Conservation (phyloP, 2,329 filamentous ascomycete genomes). For the Lasiodiplodia citricola region DNA sequence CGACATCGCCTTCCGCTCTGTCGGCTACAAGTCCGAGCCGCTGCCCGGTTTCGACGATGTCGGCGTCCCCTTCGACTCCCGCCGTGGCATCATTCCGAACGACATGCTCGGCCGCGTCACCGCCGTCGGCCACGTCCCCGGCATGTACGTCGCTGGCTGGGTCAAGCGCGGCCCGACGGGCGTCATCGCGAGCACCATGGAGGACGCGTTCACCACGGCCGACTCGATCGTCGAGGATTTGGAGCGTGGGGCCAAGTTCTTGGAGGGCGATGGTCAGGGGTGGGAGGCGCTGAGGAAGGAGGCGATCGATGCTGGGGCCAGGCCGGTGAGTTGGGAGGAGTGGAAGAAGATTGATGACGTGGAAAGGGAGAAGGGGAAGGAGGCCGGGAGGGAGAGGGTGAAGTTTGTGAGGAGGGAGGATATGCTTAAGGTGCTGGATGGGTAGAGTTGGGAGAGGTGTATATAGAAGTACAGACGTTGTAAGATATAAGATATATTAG, state of each 20-base stretch:
- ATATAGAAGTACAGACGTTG: neutral
- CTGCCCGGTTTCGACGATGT: slow-evolving; percentile 75
- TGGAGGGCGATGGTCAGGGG: slow-evolving; percentile 59
- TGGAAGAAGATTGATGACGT: slow-evolving; percentile 85
- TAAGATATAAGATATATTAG: neutral
- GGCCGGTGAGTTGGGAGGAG: slow-evolving; percentile 78
- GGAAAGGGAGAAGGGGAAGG: slow-evolving; percentile 71
- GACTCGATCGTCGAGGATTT: slow-evolving; percentile 86
- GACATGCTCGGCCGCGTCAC: slow-evolving; percentile 77
- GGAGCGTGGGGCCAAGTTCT: slow-evolving; percentile 55
- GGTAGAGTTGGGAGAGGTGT: neutral
- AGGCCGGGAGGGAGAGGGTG: slow-evolving; percentile 77
- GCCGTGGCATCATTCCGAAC: slow-evolving; percentile 78
- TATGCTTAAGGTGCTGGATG: slow-evolving; percentile 59
- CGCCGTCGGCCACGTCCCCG: slow-evolving; percentile 62
- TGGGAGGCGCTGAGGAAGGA: slow-evolving; percentile 78
- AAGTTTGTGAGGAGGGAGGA: slow-evolving; percentile 63
- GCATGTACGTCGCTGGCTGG: slow-evolving; percentile 94
- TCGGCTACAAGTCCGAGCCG: slow-evolving; percentile 86
- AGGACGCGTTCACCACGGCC: slow-evolving; percentile 87
- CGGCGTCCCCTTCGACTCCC: slow-evolving; percentile 77
- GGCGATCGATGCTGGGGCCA: slow-evolving; percentile 60
- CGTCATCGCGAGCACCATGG: slow-evolving; percentile 95
- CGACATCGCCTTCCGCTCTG: slow-evolving; percentile 84
- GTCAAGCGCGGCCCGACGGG: slow-evolving; percentile 94